These are phyloP conservation scores for Neofusicoccum kwambonambiense DNA, from an alignment of 2,329 filamentous ascomycete species.

Conservation along the genomic window DNA sequence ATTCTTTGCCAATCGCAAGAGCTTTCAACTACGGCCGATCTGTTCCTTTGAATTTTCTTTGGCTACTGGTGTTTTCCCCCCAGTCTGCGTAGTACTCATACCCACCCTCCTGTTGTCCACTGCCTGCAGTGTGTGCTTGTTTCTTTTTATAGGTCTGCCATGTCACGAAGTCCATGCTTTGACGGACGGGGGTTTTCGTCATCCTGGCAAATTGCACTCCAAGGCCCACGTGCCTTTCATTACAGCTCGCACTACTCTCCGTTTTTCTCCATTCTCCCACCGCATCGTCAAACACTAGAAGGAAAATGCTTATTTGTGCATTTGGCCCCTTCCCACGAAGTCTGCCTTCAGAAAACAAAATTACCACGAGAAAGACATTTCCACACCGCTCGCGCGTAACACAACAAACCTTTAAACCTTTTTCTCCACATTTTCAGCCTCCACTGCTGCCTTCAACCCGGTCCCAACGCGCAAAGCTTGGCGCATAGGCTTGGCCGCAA, in stretches of 20 bases:
- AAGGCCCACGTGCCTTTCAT: constrained; percentile 13
- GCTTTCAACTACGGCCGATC: neutral
- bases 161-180: constrained; percentile 14
- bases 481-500: too few species aligned
- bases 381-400: too few species aligned
- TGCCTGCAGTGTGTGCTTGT: constrained; percentile 11
- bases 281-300: neutral
- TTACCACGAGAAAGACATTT: too few species aligned
- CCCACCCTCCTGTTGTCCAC: neutral
- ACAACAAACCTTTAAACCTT: too few species aligned
- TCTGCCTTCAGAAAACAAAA: too few species aligned
- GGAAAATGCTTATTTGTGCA: neutral
- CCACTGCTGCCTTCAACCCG: too few species aligned
- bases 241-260: neutral
- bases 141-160: constrained; percentile 15
- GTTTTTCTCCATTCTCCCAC: neutral
- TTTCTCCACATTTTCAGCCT: too few species aligned
- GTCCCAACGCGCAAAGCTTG: too few species aligned
- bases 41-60: neutral
- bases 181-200: constrained; percentile 2
- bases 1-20: neutral
- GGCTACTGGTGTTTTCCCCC: neutral
- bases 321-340: too few species aligned
- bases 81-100: constrained; percentile 7
- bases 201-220: constrained; percentile 1